Conservation (phyloP, 75 land plant species). For the Azolla pinnata region DNA sequence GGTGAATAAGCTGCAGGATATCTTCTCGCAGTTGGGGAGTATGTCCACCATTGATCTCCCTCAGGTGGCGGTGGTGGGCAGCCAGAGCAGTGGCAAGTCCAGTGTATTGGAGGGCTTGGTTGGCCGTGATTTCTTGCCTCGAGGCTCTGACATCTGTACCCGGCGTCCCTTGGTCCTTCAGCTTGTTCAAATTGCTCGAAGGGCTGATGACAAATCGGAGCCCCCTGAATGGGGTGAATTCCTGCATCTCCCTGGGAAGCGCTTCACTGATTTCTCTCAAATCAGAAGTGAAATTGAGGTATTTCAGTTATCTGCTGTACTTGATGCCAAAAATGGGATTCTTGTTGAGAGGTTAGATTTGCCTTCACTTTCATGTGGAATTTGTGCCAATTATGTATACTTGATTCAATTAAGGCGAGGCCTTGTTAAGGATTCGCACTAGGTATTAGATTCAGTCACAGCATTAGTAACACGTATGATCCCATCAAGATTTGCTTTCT, state of each 20-base stretch:
- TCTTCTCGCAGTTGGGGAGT: slow-evolving; percentile 20
- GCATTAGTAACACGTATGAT: too few species aligned
- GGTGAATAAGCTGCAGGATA: slow-evolving; percentile 21
- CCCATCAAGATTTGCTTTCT: background rate
- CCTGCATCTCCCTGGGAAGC: slow-evolving; percentile 28
- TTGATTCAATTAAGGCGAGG: background rate
- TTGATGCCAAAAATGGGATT: background rate
- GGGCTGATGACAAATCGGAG: slow-evolving; percentile 18
- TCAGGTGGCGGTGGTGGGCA: slow-evolving; percentile 40
- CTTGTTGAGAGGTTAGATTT: background rate
- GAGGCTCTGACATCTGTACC: slow-evolving; percentile 35
- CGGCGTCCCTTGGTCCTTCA: slow-evolving; percentile 36
- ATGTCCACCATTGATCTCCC: slow-evolving; percentile 19
- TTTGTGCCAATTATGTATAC: too few species aligned
- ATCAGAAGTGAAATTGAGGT: slow-evolving; percentile 37
- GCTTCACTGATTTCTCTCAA: slow-evolving; percentile 26
- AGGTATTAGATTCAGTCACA: background rate
- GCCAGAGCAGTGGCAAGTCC: slow-evolving; percentile 41
- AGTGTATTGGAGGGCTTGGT: slow-evolving; percentile 39
- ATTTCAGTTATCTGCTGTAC: background rate
- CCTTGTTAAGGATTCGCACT: background rate
- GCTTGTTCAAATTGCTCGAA: slow-evolving; percentile 26
- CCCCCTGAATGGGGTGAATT: slow-evolving; percentile 37
- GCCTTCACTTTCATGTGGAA: too few species aligned
- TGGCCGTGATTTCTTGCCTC: slow-evolving; percentile 36